Evolutionary conservation across 352 stramenopile species (phyloP).

Genomic region (Globisporangium nagaii): DNA sequence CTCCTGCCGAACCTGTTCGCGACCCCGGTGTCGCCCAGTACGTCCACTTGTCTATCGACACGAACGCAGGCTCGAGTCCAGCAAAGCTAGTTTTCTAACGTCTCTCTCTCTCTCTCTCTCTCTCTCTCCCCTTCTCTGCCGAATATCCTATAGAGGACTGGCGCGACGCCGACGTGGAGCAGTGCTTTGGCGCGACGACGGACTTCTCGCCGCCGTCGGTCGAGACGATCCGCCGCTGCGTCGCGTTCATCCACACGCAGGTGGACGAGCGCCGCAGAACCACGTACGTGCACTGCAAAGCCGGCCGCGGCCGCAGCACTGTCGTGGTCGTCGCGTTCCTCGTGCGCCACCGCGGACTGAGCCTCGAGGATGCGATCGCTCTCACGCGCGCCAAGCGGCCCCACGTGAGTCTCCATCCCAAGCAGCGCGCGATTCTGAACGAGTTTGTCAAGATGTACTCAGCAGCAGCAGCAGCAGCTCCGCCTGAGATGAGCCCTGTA

Average conservation of each 20-base stretch:
- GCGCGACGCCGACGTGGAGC: constrained; percentile 30
- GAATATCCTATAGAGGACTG: constrained; percentile 59
- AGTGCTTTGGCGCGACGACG: constrained; percentile 57
- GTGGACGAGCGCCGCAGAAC: constrained; percentile 38
- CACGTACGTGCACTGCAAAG: constrained; percentile 83
- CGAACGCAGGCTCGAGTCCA: no score
- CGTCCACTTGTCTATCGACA: no score
- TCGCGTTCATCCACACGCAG: constrained; percentile 60
- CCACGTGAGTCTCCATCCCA: constrained; percentile 62
- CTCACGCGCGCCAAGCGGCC: constrained; percentile 49
- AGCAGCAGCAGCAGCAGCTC: neutral
- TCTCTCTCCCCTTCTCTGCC: neutral
- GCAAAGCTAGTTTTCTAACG: neutral
- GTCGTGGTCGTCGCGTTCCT: constrained; percentile 71
- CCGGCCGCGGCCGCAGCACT: constrained; percentile 65
- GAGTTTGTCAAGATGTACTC: constrained; percentile 23
- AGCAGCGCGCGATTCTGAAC: constrained; percentile 43
- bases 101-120: neutral
- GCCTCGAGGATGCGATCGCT: constrained; percentile 44
- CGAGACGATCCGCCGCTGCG: constrained; percentile 58
- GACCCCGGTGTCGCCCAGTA: constrained; percentile 57
- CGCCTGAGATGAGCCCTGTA: no score
- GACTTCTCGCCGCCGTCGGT: constrained; percentile 69
- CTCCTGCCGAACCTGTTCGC: constrained; percentile 59
- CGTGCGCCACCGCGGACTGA: constrained; percentile 52